Evolutionary conservation across 2,329 filamentous ascomycete genomes (phyloP).

Genomic region (Stachybotrys echinatus): DNA sequence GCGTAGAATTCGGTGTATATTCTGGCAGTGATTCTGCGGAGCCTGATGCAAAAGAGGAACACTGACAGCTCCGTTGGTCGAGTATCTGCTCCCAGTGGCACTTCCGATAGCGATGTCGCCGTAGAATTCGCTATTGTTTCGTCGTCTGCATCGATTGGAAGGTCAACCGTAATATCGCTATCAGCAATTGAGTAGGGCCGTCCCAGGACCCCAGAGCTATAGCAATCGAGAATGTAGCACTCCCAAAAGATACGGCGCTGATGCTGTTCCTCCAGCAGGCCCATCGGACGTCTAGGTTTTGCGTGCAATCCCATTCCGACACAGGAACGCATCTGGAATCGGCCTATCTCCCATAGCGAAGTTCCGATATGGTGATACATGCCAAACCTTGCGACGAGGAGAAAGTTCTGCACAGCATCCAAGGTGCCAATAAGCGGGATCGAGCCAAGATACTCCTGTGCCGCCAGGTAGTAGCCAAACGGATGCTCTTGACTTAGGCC

Average conservation of each 20-base stretch:
- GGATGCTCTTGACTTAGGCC: conserved; percentile 6
- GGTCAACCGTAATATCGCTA: conserved; percentile 7
- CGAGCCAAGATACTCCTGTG: not conserved
- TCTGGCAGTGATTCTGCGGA: conserved; percentile 34
- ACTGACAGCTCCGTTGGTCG: conserved; percentile 15
- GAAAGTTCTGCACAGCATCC: conserved; percentile 11
- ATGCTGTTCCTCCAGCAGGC: conserved; percentile 9
- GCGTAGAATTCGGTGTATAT: conserved; percentile 25
- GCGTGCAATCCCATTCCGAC: conserved; percentile 11
- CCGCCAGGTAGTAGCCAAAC: conserved; percentile 11
- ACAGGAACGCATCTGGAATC: conserved; percentile 11
- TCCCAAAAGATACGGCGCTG: conserved; percentile 14
- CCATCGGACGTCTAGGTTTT: not conserved
- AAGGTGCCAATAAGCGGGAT: conserved; percentile 6
- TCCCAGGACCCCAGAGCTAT: conserved; percentile 11
- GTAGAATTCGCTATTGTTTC: conserved; percentile 6
- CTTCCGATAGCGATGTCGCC: not conserved
- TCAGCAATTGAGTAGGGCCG: conserved; percentile 11
- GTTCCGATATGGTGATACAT: conserved; percentile 15
- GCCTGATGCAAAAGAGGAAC: conserved; percentile 29
- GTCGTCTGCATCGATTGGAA: conserved; percentile 9
- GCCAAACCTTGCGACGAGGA: conserved; percentile 12
- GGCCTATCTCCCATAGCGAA: conserved; percentile 11
- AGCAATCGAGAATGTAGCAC: conserved; percentile 13
- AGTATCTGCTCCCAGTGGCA: not conserved